Conservation (phyloP, 1,284 basidiomycete species). For the Puccinia hordei region DNA sequence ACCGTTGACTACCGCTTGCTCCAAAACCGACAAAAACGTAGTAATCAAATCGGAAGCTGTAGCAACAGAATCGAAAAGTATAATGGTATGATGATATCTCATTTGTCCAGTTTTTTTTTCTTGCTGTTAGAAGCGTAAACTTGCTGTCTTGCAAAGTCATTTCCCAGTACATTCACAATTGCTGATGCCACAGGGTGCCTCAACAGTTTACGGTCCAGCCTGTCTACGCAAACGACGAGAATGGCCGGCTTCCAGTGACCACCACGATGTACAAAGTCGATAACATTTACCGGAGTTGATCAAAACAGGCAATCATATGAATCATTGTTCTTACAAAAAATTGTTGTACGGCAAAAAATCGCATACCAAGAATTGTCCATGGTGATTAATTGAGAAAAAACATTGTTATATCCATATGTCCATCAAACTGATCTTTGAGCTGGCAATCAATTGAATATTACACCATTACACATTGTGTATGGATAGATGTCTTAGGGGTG, state of each 20-base stretch:
- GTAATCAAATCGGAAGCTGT: not conserved
- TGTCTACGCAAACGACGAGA: constrained; percentile 32
- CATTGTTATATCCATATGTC: too few species aligned
- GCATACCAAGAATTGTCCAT: not conserved
- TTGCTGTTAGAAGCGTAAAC: not conserved
- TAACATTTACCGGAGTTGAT: constrained; percentile 33
- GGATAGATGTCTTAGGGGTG: too few species aligned
- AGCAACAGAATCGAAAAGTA: not conserved
- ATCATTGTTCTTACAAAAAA: not conserved
- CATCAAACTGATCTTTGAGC: too few species aligned
- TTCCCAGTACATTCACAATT: not conserved
- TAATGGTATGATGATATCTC: not conserved
- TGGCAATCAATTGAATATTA: too few species aligned
- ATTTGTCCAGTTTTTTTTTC: not conserved
- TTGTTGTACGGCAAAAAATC: not conserved
- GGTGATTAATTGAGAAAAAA: too few species aligned
- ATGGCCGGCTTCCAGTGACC: constrained; percentile 5
- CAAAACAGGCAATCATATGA: not conserved
- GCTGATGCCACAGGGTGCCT: too few species aligned
- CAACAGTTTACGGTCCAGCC: constrained; percentile 42
- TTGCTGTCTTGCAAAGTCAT: not conserved
- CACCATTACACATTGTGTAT: too few species aligned
- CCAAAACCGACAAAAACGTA: constrained; percentile 17
- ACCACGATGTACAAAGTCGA: constrained; percentile 46
- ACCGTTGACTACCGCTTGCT: constrained; percentile 44